These are phyloP conservation scores for Beauveria medogensis DNA, from an alignment of 2,329 filamentous ascomycete genomes.

Conservation along the genomic window DNA sequence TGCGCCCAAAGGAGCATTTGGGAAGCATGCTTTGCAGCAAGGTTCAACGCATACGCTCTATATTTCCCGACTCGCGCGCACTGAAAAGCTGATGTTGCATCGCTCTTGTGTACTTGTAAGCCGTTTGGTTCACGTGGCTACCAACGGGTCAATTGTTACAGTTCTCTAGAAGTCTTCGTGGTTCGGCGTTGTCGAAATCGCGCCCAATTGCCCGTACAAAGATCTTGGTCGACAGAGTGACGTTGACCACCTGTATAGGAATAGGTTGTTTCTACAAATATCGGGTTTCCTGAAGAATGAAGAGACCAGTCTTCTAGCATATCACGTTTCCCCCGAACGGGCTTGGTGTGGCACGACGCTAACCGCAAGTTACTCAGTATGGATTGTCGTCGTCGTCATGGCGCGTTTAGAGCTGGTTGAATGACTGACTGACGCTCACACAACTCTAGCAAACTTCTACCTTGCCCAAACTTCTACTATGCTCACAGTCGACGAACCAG, in stretches of 20 bases:
- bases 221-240: neutral
- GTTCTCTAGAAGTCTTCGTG: neutral
- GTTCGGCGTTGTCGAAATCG: neutral
- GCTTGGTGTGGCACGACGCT: neutral
- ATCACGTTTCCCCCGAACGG: neutral
- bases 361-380: neutral
- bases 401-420: neutral
- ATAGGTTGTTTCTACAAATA: neutral
- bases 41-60: neutral
- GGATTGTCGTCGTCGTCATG: neutral
- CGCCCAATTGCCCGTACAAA: neutral
- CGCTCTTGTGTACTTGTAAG: neutral
- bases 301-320: neutral
- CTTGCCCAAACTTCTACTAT: neutral
- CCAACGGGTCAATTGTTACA: neutral
- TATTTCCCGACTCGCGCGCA: neutral
- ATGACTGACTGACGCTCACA: slow-evolving; percentile 7
- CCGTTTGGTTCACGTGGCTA: neutral
- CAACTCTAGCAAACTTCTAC: neutral
- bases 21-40: neutral
- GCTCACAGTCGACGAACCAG: neutral
- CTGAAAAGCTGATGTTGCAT: neutral
- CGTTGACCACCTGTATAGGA: neutral
- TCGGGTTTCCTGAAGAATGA: too few relatives aligned
- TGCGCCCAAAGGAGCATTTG: neutral